Evolutionary conservation across 805 yeast genomes (phyloP).

Genomic region (Starmera caribaea): DNA sequence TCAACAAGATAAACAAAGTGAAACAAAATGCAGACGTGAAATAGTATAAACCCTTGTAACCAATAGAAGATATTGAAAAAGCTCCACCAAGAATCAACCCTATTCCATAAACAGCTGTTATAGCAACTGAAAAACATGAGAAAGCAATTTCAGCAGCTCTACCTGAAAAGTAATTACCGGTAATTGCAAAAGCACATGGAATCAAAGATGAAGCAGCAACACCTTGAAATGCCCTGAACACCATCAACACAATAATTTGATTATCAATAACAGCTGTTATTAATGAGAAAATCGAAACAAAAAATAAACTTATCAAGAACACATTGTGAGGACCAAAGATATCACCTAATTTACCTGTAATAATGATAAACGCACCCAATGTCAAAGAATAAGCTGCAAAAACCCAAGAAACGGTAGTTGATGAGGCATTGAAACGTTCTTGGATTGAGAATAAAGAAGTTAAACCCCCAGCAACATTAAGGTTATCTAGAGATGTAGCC

Average conservation of each 20-base stretch:
- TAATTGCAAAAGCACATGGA: constrained; percentile 27
- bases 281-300: constrained; percentile 19
- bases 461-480: constrained; percentile 18
- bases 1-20: constrained; percentile 12
- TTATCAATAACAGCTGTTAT: constrained; percentile 27
- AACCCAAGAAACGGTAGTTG: constrained; percentile 31
- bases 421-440: constrained; percentile 28
- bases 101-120: constrained; percentile 25
- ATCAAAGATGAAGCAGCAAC: constrained; percentile 30
- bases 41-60: constrained; percentile 30
- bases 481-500: constrained; percentile 15
- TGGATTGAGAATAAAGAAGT: constrained; percentile 16
- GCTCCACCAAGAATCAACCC: constrained; percentile 38
- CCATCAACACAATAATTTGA: constrained; percentile 25
- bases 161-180: constrained; percentile 21
- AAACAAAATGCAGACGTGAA: constrained; percentile 25
- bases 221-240: constrained; percentile 37
- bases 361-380: constrained; percentile 32
- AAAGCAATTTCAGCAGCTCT: constrained; percentile 19
- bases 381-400: constrained; percentile 35
- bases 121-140: constrained; percentile 16
- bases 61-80: constrained; percentile 25
- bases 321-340: constrained; percentile 28
- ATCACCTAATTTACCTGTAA: constrained; percentile 33
- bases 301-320: constrained; percentile 17